Percentiles rank a stretch among this genome's conserved stretches.
Evolutionary conservation across 345 rosid genomes (phyloP).

Genomic region (Syzygium oleosum): DNA sequence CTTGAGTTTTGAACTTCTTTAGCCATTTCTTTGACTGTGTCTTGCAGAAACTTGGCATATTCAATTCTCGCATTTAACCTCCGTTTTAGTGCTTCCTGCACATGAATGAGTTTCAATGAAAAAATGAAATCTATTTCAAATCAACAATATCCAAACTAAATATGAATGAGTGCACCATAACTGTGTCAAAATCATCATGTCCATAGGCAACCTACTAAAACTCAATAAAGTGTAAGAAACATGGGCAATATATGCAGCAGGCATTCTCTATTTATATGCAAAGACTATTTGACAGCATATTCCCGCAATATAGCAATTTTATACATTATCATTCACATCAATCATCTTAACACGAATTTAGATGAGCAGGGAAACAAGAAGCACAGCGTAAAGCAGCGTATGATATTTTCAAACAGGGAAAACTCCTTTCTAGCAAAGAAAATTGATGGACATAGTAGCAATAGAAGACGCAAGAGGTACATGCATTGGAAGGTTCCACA

Average conservation of each 20-base stretch:
- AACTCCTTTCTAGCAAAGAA: neutral
- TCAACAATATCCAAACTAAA: neutral
- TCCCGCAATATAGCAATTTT: neutral
- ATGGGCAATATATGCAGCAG: neutral
- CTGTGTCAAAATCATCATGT: neutral
- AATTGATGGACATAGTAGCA: neutral
- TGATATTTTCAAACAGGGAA: neutral
- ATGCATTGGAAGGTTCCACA: neutral
- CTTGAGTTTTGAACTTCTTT: conserved; percentile 76
- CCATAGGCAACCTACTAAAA: neutral
- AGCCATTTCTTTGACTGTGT: conserved; percentile 89
- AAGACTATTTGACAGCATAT: neutral
- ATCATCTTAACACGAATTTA: neutral
- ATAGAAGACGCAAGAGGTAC: neutral
- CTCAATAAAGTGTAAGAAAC: neutral
- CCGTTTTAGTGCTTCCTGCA: conserved; percentile 70
- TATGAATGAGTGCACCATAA: neutral
- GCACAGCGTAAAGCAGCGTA: neutral
- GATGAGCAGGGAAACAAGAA: neutral
- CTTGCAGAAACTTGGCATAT: conserved; percentile 77
- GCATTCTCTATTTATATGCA: neutral
- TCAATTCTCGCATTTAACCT: conserved; percentile 58
- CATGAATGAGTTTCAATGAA: neutral
- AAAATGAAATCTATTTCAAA: neutral
- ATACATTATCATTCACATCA: neutral